Conservation (phyloP, 2,329 filamentous ascomycete species). For the Alternaria hordeiaustralica region DNA sequence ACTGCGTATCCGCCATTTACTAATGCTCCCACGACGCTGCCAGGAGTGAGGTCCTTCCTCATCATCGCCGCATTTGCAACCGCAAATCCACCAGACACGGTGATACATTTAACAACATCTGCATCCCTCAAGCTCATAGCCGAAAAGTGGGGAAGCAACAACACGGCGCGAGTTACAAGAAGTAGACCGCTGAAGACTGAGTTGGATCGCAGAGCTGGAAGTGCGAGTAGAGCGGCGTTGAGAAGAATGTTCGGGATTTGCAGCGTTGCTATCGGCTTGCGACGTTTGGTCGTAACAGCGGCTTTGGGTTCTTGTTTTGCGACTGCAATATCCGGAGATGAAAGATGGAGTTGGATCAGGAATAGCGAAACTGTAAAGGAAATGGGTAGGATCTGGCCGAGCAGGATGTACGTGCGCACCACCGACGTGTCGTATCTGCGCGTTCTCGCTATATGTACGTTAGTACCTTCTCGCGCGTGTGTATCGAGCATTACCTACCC, state of each 20-base stretch:
- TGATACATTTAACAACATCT: slow-evolving; percentile 28
- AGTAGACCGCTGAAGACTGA: slow-evolving; percentile 28
- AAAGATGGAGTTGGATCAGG: slow-evolving; percentile 35
- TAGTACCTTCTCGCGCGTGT: not conserved
- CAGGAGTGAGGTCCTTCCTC: slow-evolving; percentile 15
- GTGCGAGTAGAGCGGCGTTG: slow-evolving; percentile 30
- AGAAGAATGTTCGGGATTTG: slow-evolving; percentile 36
- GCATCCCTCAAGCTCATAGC: slow-evolving; percentile 19
- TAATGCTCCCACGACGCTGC: slow-evolving; percentile 15
- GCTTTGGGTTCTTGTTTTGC: not conserved
- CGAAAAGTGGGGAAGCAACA: slow-evolving; percentile 32
- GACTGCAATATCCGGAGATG: slow-evolving; percentile 15
- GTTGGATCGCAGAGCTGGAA: slow-evolving; percentile 22
- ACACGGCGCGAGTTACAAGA: slow-evolving; percentile 24
- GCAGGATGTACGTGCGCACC: slow-evolving; percentile 32
- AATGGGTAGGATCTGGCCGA: slow-evolving; percentile 40
- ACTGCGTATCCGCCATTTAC: slow-evolving; percentile 22
- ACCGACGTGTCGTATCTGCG: slow-evolving; percentile 9
- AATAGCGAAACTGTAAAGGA: slow-evolving; percentile 36
- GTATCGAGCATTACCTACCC: slow-evolving; percentile 13
- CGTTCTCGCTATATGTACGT: slow-evolving; percentile 19
- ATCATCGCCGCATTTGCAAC: slow-evolving; percentile 30
- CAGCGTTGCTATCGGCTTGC: slow-evolving; percentile 20
- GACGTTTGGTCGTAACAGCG: not conserved
- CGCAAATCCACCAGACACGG: slow-evolving; percentile 33